Evolutionary conservation across 805 yeast species (phyloP).

Genomic region (Cyberlindnera xishuangbannaensis): DNA sequence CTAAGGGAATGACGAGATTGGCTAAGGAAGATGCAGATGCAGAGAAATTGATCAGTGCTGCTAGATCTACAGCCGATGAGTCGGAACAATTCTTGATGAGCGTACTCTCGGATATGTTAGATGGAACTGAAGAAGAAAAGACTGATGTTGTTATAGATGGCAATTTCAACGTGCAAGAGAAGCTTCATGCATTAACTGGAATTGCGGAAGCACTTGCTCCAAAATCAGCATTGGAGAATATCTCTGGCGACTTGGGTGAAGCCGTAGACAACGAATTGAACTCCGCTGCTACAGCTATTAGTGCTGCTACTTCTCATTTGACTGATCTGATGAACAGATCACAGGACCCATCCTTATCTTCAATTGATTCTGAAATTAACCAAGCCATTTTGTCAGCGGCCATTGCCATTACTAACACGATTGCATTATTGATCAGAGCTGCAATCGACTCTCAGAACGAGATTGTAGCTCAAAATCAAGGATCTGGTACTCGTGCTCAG

Average conservation of each 20-base stretch:
- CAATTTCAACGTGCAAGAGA: constrained; percentile 68
- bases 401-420: constrained; percentile 72
- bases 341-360: constrained; percentile 44
- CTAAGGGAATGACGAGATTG: constrained; percentile 62
- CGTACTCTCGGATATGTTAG: constrained; percentile 47
- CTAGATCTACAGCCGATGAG: constrained; percentile 53
- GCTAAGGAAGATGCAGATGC: constrained; percentile 46
- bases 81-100: constrained; percentile 58
- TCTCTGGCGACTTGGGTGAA: constrained; percentile 56
- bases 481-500: constrained; percentile 58
- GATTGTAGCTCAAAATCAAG: constrained; percentile 67
- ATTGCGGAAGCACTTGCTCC: constrained; percentile 55
- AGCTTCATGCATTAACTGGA: constrained; percentile 51
- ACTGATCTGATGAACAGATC: constrained; percentile 42
- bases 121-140: constrained; percentile 53
- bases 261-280: constrained; percentile 70
- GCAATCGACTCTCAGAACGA: constrained; percentile 80
- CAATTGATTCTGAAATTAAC: constrained; percentile 61
- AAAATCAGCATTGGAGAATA: constrained; percentile 23
- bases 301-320: constrained; percentile 57
- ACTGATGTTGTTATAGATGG: constrained; percentile 73
- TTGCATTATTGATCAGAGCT: constrained; percentile 62
- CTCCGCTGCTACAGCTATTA: constrained; percentile 65
- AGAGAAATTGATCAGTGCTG: constrained; percentile 41
- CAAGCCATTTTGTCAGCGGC: constrained; percentile 76